Base-by-base conservation (phyloP, 2,329 filamentous ascomycete genomes). In the Colletotrichum navitas region DNA sequence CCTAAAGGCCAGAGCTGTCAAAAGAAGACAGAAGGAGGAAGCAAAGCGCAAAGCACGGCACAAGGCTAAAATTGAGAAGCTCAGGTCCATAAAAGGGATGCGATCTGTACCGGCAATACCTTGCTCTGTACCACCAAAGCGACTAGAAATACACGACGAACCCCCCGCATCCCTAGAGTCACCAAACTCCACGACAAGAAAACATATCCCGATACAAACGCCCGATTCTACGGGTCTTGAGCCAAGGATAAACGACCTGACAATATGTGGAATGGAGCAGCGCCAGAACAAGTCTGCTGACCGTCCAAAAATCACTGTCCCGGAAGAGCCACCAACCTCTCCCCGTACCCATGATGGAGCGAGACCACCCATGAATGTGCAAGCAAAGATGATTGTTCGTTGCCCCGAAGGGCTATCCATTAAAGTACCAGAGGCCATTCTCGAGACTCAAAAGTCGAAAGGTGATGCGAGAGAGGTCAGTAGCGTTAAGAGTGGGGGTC, bases 1-100 rank as follows among this genome's bases (percentile, higher is more conserved):
- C 18, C 75, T 83, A 16, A 79, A 79, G 61, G 79, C 77, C 24
- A 83, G 81, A 59, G 78, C 81, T 39, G 80, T 80, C 54, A 79
- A 80, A 52, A 83, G 81, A 64, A 71, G 73, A 1, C 71, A 78
- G 43, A 76, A 74, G 21, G 75, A 60, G 32, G 64, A 68, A 5
- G 60, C 74, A 79, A 76, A 83, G 77, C 60, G 80, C 75, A 78
- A 81, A 74, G 76, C 80, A 56, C 78, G 80, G 78, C 76, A 81
- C 74, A 78, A 84, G 79, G 78, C 78, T 1, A 76, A 78, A 45
- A 78, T 77, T 3, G 81, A 78, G 73, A 78, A 76, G 39, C 62
- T 67, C 5, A 61, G 51, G 14, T 43, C 52, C n/a, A 24, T n/a
- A 29, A 45, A 29, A 32, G 39, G 26, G 24, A 18, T 24, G n/a